These are phyloP conservation scores for Arxiozyma telluris DNA, from an alignment of 1,139 yeast species.

Conservation along the genomic window DNA sequence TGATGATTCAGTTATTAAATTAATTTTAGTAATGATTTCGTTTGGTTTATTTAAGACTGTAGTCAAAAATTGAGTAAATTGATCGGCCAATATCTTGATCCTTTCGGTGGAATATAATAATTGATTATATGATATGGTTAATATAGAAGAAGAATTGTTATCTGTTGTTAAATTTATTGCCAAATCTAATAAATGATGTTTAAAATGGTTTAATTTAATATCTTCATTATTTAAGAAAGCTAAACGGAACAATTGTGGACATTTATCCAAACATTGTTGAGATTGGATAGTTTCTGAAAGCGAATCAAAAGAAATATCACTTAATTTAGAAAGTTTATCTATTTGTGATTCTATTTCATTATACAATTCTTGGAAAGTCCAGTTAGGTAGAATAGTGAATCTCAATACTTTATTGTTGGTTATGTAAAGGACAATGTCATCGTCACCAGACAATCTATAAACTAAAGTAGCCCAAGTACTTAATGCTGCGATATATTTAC, in stretches of 20 bases:
- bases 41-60: slow-evolving; percentile 34
- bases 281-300: slow-evolving; percentile 45
- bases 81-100: slow-evolving; percentile 61
- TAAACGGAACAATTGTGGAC: slow-evolving; percentile 50
- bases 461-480: slow-evolving; percentile 66
- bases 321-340: slow-evolving; percentile 36
- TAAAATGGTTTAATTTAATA: slow-evolving; percentile 17
- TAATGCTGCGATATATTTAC: slow-evolving; percentile 46
- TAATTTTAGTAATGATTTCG: slow-evolving; percentile 48
- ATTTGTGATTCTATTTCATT: slow-evolving; percentile 20
- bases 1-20: slow-evolving; percentile 61
- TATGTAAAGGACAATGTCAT: slow-evolving; percentile 79
- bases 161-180: slow-evolving; percentile 17
- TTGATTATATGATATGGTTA: slow-evolving; percentile 49
- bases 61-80: slow-evolving; percentile 48
- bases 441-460: slow-evolving; percentile 84
- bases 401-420: slow-evolving; percentile 50
- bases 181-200: slow-evolving; percentile 24
- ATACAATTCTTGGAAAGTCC: slow-evolving; percentile 45
- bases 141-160: slow-evolving; percentile 8
- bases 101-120: slow-evolving; percentile 66
- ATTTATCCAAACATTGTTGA: slow-evolving; percentile 42
- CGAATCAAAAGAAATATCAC: slow-evolving; percentile 45
- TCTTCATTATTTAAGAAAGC: slow-evolving; percentile 18
- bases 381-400: slow-evolving; percentile 44